Percentiles rank a stretch among this genome's conserved stretches.
phyloP scores from a whole-genome alignment of 202 grass and related monocot species.

The Zoysia matrella region DNA sequence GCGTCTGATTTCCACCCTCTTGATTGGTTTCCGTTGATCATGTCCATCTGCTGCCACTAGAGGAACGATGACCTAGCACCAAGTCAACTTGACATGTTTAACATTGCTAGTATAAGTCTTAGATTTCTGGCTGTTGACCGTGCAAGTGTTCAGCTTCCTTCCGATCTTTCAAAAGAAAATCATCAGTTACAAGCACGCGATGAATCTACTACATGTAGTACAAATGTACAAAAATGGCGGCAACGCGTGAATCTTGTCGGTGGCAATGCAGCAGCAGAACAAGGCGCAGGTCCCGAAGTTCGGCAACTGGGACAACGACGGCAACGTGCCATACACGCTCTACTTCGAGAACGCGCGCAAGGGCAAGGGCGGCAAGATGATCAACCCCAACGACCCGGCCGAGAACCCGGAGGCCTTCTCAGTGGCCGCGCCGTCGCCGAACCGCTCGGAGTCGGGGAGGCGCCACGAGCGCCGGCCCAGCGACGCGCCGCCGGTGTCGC shows the following conservation, averaged over 20 bases:
- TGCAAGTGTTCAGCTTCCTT: not conserved
- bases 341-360: slow-evolving; percentile 80
- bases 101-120: not conserved
- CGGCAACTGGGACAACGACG: slow-evolving; percentile 79
- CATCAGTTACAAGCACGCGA: no score
- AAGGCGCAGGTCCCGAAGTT: slow-evolving; percentile 66
- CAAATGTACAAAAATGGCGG: no score
- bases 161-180: not conserved
- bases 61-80: not conserved
- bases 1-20: not conserved
- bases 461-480: slow-evolving; percentile 39
- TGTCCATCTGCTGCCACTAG: not conserved
- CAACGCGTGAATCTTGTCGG: not conserved
- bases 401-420: slow-evolving; percentile 83
- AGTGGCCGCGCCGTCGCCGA: slow-evolving; percentile 42
- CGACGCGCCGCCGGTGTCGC: slow-evolving; percentile 33
- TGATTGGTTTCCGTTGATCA: slow-evolving; percentile 1
- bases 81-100: slow-evolving; percentile 27
- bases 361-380: slow-evolving; percentile 69
- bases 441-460: slow-evolving; percentile 15
- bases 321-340: slow-evolving; percentile 77
- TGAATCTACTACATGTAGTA: no score
- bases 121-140: not conserved
- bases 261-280: slow-evolving; percentile 56
- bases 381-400: slow-evolving; percentile 86